Base-by-base conservation (phyloP, 176 grass and related monocot genomes). In the Zizania latifolia region DNA sequence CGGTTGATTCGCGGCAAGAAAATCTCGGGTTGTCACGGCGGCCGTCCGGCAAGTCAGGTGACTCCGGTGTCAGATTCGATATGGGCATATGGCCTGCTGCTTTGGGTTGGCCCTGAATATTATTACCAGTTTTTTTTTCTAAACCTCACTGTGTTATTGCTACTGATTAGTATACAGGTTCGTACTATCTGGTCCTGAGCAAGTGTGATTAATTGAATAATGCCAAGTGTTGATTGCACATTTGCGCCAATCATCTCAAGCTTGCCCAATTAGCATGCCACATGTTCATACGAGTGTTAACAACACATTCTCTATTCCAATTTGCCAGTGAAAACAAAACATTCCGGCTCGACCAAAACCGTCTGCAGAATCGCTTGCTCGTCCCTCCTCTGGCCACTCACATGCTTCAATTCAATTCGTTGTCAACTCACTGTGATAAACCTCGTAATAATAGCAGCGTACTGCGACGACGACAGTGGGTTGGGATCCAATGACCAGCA, bases 401-500 rank as follows among this genome's bases (percentile, higher is more conserved):
- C n/a, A n/a, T n/a, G n/a, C n/a, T n/a, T n/a, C n/a, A n/a, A n/a
- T n/a, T n/a, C n/a, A n/a, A n/a, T n/a, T 22, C n/a, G n/a, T n/a
- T 53, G 48, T 53, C 16, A 23, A n/a, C 22, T 22, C 62, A 23
- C 15, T 27, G 5, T 22, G 11, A 35, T 40, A 19, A 54, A 65
- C 45, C 59, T 74, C 23, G 24, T 65, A 16, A 45, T 53, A 51
- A 3, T n/a, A 21, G n/a, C 19, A 53, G 2, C 22, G 48, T 53
- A n/a, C n/a, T 76, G 66, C 59, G 37, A 22, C 41, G 65, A 65
- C 74, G 35, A 60, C 74, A 74, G 19, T 82, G 50, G 44, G 54
- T 62, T 54, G 33, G 74, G 85, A 83, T 83, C 51, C 54, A 53
- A 74, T 36, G 68, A 31, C n/a, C 48, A 10, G 10, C n/a, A n/a